phyloP scores from a whole-genome alignment of 345 rosid genomes.

The Adansonia digitata region DNA sequence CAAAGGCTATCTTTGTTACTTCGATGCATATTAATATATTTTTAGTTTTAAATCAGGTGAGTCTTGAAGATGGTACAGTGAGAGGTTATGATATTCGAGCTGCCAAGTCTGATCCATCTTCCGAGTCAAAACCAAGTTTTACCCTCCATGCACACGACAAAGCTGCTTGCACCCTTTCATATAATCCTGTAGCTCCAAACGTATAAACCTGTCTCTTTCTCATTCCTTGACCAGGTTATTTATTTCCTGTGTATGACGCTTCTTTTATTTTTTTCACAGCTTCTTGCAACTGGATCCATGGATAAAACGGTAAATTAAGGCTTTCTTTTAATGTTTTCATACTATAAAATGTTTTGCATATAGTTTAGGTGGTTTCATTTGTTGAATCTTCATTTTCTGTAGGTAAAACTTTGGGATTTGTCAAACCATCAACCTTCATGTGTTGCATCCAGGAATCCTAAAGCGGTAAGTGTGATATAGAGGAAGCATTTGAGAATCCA shows the following conservation, averaged over 20 bases:
- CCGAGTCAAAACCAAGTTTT: slow-evolving; percentile 53
- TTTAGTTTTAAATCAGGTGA: slow-evolving; percentile 42
- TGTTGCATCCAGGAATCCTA: slow-evolving; percentile 52
- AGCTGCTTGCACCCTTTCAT: slow-evolving; percentile 68
- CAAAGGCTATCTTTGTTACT: not conserved
- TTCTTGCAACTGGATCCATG: slow-evolving; percentile 52
- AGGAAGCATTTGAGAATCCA: not conserved
- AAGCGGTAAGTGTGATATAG: slow-evolving; percentile 45
- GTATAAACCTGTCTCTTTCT: slow-evolving; percentile 21
- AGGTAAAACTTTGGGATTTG: slow-evolving; percentile 54
- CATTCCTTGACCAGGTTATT: not conserved
- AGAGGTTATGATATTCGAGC: slow-evolving; percentile 64
- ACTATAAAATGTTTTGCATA: not conserved
- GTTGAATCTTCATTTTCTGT: slow-evolving; percentile 8
- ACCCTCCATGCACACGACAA: slow-evolving; percentile 83
- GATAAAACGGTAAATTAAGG: slow-evolving; percentile 39
- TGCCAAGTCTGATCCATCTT: slow-evolving; percentile 47
- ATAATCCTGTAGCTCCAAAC: slow-evolving; percentile 49
- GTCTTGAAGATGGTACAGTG: slow-evolving; percentile 89
- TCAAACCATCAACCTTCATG: slow-evolving; percentile 77
- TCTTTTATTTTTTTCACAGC: slow-evolving; percentile 27
- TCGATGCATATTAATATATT: slow-evolving; percentile 8
- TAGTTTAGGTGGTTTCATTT: slow-evolving; percentile 1
- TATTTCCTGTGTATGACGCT: not conserved
- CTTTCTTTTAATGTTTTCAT: not conserved